A percentile compares a stretch with the other conserved stretches of the same genome.
Evolutionary conservation across 1,139 yeast genomes (phyloP).

Genomic region (Lodderomyces metapsilosis): DNA sequence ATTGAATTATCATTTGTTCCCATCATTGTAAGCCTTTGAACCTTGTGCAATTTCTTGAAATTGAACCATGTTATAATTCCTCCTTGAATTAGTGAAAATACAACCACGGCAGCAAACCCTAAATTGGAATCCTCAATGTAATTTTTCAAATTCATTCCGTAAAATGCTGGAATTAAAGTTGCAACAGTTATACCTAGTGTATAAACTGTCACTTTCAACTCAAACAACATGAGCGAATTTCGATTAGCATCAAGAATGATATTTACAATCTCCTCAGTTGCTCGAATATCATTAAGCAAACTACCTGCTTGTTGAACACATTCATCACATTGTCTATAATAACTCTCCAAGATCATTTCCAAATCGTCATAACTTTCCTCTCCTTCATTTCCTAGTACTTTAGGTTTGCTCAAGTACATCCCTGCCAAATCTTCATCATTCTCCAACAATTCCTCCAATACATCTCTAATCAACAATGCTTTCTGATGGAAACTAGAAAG

Average conservation of each 20-base stretch:
- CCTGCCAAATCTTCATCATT: slow-evolving; percentile 88
- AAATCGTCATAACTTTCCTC: slow-evolving; percentile 64
- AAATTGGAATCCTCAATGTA: slow-evolving; percentile 73
- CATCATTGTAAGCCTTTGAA: slow-evolving; percentile 70
- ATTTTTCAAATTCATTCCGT: slow-evolving; percentile 94
- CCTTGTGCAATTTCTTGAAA: slow-evolving; percentile 49
- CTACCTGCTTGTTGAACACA: slow-evolving; percentile 92
- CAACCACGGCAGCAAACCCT: slow-evolving; percentile 66
- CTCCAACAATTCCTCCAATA: slow-evolving; percentile 82
- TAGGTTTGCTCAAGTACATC: slow-evolving; percentile 65
- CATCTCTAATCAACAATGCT: slow-evolving; percentile 77
- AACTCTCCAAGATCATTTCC: slow-evolving; percentile 88
- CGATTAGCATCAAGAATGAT: slow-evolving; percentile 93
- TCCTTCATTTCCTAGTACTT: slow-evolving; percentile 19
- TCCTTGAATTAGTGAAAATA: slow-evolving; percentile 47
- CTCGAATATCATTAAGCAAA: slow-evolving; percentile 76
- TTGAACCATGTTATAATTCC: slow-evolving; percentile 39
- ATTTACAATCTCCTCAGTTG: slow-evolving; percentile 95
- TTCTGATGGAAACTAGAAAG: slow-evolving; percentile 81
- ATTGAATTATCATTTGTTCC: slow-evolving; percentile 17
- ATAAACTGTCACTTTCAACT: slow-evolving; percentile 79
- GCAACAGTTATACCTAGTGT: slow-evolving; percentile 85
- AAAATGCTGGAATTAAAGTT: slow-evolving; percentile 59
- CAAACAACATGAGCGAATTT: slow-evolving; percentile 88
- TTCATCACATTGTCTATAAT: slow-evolving; percentile 94